These are phyloP conservation scores for Arthrobotrys entomopaga DNA, from an alignment of 2,329 filamentous ascomycete species.

Conservation along the genomic window DNA sequence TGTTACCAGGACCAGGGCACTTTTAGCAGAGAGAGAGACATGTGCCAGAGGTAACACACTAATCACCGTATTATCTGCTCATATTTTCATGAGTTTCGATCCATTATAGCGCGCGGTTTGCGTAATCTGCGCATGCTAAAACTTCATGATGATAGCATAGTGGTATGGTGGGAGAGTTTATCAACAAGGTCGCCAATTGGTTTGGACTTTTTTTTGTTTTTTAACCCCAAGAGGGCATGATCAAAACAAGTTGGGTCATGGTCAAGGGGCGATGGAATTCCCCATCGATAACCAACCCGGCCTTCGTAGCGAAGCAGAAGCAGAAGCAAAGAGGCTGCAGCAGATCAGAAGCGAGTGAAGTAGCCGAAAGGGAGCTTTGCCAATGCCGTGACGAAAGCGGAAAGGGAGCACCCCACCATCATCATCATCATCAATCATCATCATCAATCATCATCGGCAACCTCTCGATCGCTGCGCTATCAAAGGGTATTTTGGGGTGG, in stretches of 20 bases:
- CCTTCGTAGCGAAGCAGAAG: constrained; percentile 36
- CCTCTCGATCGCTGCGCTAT: too few species aligned
- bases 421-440: too few species aligned
- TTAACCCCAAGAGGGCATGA: constrained; percentile 6
- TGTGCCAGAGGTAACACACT: not conserved
- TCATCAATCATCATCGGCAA: too few species aligned
- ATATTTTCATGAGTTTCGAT: not conserved
- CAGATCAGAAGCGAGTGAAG: constrained; percentile 54
- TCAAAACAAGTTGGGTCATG: constrained; percentile 5
- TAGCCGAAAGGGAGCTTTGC: constrained; percentile 28
- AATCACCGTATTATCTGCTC: constrained; percentile 40
- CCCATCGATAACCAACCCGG: constrained; percentile 25
- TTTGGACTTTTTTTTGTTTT: not conserved
- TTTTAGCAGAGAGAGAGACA: not conserved
- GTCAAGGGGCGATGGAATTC: constrained; percentile 27
- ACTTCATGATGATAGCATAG: not conserved
- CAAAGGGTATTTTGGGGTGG: too few species aligned
- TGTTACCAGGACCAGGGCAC: not conserved
- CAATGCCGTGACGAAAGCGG: constrained; percentile 35
- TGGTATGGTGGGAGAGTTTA: not conserved
- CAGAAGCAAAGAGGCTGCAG: constrained; percentile 32
- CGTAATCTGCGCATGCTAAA: constrained; percentile 37
- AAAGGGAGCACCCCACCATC: constrained; percentile 37
- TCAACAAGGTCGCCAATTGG: constrained; percentile 5
- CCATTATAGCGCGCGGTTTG: constrained; percentile 29